Evolutionary conservation across 768 basidiomycete genomes (phyloP).

Genomic region (Mycena chlorophos): DNA sequence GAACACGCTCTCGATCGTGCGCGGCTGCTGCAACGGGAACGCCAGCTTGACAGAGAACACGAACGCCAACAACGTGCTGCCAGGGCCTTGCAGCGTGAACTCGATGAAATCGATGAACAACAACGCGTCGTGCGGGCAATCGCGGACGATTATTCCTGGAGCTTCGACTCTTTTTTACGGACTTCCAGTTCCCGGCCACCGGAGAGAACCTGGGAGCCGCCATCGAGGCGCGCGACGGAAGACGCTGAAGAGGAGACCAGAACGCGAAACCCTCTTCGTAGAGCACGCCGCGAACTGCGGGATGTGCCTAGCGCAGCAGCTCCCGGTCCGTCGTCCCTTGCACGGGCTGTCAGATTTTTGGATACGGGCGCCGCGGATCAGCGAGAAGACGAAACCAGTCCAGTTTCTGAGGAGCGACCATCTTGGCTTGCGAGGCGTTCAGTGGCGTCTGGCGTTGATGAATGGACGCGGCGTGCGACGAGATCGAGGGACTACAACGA

Average conservation of each 20-base stretch:
- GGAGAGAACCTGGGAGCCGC: not conserved
- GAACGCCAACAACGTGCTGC: slow-evolving; percentile 8
- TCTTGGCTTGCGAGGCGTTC: not conserved
- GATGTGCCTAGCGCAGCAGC: slow-evolving; percentile 2
- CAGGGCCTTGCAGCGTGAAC: not conserved
- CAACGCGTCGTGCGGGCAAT: slow-evolving; percentile 11
- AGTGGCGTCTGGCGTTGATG: not conserved
- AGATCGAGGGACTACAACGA: too few species aligned
- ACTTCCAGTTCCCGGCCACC: not conserved
- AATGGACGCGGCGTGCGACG: too few species aligned
- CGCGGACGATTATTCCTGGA: slow-evolving; percentile 18
- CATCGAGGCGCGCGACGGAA: not conserved
- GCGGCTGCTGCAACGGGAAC: slow-evolving; percentile 4
- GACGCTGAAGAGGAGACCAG: not conserved
- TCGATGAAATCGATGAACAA: slow-evolving; percentile 1
- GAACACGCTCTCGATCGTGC: slow-evolving; percentile 19
- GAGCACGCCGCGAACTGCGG: not conserved
- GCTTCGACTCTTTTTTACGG: slow-evolving; percentile 16
- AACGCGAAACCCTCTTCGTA: too few species aligned
- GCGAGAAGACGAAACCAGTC: slow-evolving; percentile 4
- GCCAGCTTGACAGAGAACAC: slow-evolving; percentile 8
- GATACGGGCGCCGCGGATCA: slow-evolving; percentile 18
- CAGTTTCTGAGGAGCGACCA: not conserved
- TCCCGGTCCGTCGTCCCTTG: slow-evolving; percentile 5
- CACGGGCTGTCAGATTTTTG: slow-evolving; percentile 14